Evolutionary conservation across 257 asterid species (phyloP), one percentile per base, ranked within the genome.

Genomic region (Rauvolfia tetraphylla): DNA sequence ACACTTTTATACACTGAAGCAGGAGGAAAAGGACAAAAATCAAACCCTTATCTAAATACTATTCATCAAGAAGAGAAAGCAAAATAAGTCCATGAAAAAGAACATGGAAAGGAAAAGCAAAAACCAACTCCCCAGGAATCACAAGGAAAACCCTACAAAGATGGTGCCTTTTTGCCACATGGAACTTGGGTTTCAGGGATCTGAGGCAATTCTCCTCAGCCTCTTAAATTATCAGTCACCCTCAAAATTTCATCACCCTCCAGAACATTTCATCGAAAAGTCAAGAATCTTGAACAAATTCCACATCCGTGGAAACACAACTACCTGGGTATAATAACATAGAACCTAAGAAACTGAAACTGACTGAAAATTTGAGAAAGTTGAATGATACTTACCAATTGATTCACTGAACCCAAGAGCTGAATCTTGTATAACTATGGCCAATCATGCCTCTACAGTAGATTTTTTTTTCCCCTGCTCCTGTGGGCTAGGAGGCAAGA

Each of bases 121-220:
- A 72, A 76, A 79, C 65, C 82, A 74, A 77, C 65, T 77, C 79
- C 80, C 58, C 87, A 83, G 86, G 86, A 87, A 84, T 91, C 97
- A 89, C 92, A 88, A 57, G 93, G 73, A 89, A 88, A 85, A 76
- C 82, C 85, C 87, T 75, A 76, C 14, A 78, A 84, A 81, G 89
- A 79, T 83, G 44, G 36, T 17, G 79, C 78, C 90, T 89, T 88
- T 85, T 85, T 75, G 90, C 83, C 91, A 88, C 89, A 80, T 88
- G 93, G 84, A 80, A 84, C 71, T 80, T 81, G 75, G 85, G 85
- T 90, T 87, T 86, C 96, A 85, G 83, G 93, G 93, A 91, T 91
- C 91, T 82, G 73, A 91, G 90, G 89, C 79, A 88, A 91, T 79
- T 81, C 89, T 27, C 79, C 87, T 82, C 85, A 81, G 82, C 94